Evolutionary conservation across 805 yeast genomes (phyloP), one percentile per base, ranked within the genome.

Genomic region (Saturnispora kantuleensis): DNA sequence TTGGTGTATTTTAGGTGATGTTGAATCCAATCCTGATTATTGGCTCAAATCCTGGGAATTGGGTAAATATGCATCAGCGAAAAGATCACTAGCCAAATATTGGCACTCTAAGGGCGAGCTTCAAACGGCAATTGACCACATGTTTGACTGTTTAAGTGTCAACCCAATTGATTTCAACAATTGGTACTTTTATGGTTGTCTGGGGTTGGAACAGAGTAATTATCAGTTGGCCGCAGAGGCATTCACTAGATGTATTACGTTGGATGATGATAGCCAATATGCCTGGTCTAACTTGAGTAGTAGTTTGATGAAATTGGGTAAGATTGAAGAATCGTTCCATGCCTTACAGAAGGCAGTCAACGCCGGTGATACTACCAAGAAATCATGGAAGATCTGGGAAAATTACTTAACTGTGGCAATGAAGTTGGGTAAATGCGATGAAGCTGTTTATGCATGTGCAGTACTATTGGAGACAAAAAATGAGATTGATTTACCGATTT

Each of bases 221-320:
- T 84, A 73, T 65, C 83, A 79, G 18, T 63, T 84, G 37, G 95
- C 97, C 0, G 80, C 95, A 0, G 94, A 85, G 57, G 96, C 96
- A 0, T 89, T 93, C 59, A 81, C 95, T 0, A 71, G 97, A 55
- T 87, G 96, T 65, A 89, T 88, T 30, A 69, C 95, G 0, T 59
- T 89, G 33, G 96, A 88, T 59, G 95, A 84, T 18, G 72, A 80
- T 0, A 87, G 79, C 55, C 70, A 89, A 1, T 78, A 78, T 57
- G 77, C 95, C 2, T 93, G 98, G 98, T 80, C 95, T 10, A 93
- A 93, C 57, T 70, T 93, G 54, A 87, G 95, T 5, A 79, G 93
- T 10, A 80, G 96, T 0, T 70, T 85, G 44, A 64, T 88, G 34
- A 74, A 74, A 50, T 57, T 74, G 42, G 80, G 74, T 43, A 84